Evolutionary conservation across 805 yeast genomes (phyloP).

Genomic region (Vanderwaltozyma yarrowii): DNA sequence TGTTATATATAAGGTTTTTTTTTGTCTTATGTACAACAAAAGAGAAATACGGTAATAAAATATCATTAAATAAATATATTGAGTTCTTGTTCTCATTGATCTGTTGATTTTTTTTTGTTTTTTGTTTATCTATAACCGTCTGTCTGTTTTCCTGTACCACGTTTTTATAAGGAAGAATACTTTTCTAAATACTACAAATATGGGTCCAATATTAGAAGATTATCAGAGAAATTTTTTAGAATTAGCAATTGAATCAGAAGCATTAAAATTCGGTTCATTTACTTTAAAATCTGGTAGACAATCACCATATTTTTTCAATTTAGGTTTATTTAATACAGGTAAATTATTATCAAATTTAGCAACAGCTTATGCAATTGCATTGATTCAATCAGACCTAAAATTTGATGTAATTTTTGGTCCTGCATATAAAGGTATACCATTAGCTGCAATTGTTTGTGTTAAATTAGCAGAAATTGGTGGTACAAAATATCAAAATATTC

Average conservation of each 20-base stretch:
- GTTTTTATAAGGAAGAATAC: not conserved
- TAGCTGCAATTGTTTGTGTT: constrained; percentile 87
- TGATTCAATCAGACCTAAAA: constrained; percentile 67
- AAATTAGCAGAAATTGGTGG: constrained; percentile 87
- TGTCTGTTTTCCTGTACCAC: no score
- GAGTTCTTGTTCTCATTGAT: no score
- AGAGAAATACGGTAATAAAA: no score
- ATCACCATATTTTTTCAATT: constrained; percentile 94
- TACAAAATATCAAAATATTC: constrained; percentile 58
- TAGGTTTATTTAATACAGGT: constrained; percentile 84
- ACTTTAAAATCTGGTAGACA: constrained; percentile 85
- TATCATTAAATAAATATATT: no score
- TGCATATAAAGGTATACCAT: constrained; percentile 94
- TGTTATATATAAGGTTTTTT: no score
- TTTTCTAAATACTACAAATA: not conserved
- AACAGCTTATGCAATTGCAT: constrained; percentile 80
- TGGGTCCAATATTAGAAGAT: constrained; percentile 25
- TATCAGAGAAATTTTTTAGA: constrained; percentile 65
- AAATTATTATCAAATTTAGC: constrained; percentile 71
- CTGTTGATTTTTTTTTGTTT: no score
- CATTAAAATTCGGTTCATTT: constrained; percentile 80
- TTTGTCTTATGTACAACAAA: no score
- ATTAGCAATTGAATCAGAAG: constrained; percentile 70
- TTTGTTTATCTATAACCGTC: no score
- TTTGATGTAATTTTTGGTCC: constrained; percentile 94